phyloP scores from a whole-genome alignment of 805 yeast species.

The Yamadazyma nakazawae region DNA sequence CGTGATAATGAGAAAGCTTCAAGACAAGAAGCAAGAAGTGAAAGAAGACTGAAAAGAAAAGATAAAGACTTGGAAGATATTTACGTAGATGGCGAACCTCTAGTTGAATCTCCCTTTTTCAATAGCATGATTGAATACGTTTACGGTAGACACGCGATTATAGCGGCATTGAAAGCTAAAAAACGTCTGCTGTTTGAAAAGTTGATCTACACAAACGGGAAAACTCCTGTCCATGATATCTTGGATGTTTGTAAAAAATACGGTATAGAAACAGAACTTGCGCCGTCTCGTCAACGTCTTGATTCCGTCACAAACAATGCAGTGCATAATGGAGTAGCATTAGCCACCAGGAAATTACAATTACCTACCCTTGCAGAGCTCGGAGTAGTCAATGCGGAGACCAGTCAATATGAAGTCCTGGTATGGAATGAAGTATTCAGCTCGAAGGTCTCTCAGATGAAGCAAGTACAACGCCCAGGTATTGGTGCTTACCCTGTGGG shows the following conservation, averaged over 20 bases:
- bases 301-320: slow-evolving; percentile 61
- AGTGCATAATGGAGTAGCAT: slow-evolving; percentile 77
- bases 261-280: slow-evolving; percentile 35
- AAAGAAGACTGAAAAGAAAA: not conserved
- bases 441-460: slow-evolving; percentile 7
- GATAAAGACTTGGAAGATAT: not conserved
- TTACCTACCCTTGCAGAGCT: slow-evolving; percentile 27
- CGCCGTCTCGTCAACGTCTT: slow-evolving; percentile 48
- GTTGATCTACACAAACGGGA: slow-evolving; percentile 46
- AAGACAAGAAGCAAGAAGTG: not conserved
- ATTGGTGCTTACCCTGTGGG: slow-evolving; percentile 54
- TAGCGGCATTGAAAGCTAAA: slow-evolving; percentile 60
- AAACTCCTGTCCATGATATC: slow-evolving; percentile 34
- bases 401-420: slow-evolving; percentile 4
- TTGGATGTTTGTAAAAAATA: slow-evolving; percentile 43
- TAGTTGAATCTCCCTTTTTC: slow-evolving; percentile 1
- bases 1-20: not conserved
- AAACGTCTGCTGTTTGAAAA: slow-evolving; percentile 53
- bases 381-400: slow-evolving; percentile 20
- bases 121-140: slow-evolving; percentile 54
- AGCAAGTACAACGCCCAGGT: slow-evolving; percentile 17
- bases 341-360: slow-evolving; percentile 59
- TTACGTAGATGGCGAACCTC: not conserved
- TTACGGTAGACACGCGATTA: slow-evolving; percentile 73
- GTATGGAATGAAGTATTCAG: slow-evolving; percentile 9